A percentile compares a stretch with the other conserved stretches of the same genome.
Conservation (phyloP, 2,329 filamentous ascomycete genomes). For the Aschersonia sp. region DNA sequence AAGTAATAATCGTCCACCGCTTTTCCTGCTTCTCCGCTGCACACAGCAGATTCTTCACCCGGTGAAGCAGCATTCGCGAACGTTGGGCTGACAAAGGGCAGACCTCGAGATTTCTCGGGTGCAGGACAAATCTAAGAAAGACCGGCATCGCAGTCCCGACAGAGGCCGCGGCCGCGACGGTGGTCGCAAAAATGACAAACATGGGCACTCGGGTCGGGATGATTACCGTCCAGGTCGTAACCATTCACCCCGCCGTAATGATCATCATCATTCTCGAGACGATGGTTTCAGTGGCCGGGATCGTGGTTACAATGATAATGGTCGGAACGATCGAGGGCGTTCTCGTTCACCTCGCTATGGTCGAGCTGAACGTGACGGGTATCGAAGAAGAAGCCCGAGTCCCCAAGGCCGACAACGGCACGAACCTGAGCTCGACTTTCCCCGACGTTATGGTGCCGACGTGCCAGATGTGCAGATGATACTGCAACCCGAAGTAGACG, state of each 20-base stretch:
- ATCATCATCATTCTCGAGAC: slow-evolving; percentile 46
- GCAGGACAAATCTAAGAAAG: slow-evolving; percentile 59
- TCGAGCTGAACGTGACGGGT: slow-evolving; percentile 31
- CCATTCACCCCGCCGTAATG: slow-evolving; percentile 40
- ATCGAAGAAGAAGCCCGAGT: slow-evolving; percentile 57
- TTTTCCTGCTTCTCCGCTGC: too few species aligned
- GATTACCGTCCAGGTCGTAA: slow-evolving; percentile 51
- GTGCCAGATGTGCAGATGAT: slow-evolving; percentile 86
- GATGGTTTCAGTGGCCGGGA: slow-evolving; percentile 38
- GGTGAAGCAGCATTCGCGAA: not conserved
- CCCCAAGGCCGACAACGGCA: slow-evolving; percentile 38
- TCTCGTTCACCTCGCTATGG: slow-evolving; percentile 50
- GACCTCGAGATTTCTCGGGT: slow-evolving; percentile 83
- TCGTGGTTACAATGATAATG: slow-evolving; percentile 24
- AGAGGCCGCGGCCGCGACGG: slow-evolving; percentile 34
- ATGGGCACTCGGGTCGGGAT: slow-evolving; percentile 38
- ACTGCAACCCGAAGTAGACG: slow-evolving; percentile 60
- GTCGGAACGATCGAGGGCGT: slow-evolving; percentile 37
- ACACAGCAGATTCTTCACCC: too few species aligned
- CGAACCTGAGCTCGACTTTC: slow-evolving; percentile 51
- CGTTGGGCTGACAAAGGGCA: slow-evolving; percentile 17
- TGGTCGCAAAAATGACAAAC: slow-evolving; percentile 27
- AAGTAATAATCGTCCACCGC: slow-evolving; percentile 23
- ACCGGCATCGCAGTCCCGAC: slow-evolving; percentile 45
- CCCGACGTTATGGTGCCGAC: slow-evolving; percentile 55